phyloP scores from a whole-genome alignment of 768 basidiomycete species.

The Suillus variegatus region DNA sequence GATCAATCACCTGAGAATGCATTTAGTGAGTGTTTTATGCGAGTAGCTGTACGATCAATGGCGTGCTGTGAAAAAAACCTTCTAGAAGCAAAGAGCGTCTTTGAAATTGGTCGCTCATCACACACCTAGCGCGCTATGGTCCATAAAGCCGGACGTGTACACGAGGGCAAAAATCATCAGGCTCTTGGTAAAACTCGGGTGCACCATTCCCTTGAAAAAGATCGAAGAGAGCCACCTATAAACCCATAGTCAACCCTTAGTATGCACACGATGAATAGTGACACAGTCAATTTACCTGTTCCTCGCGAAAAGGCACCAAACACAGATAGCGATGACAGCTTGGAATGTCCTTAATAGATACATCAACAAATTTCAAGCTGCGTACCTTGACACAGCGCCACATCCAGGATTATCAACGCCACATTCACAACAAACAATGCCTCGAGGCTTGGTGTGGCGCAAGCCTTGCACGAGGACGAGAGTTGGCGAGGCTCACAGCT shows the following conservation, averaged over 20 bases:
- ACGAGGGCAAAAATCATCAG: background rate
- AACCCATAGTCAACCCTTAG: background rate
- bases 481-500: conserved; percentile 9
- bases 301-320: conserved; percentile 14
- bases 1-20: conserved; percentile 9
- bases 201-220: background rate
- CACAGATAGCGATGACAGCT: conserved; percentile 13
- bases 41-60: background rate
- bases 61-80: conserved; percentile 11
- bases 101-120: conserved; percentile 5
- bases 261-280: conserved; percentile 1
- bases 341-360: background rate
- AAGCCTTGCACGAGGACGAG: background rate
- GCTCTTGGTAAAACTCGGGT: background rate
- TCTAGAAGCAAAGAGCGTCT: conserved; percentile 3
- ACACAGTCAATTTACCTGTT: background rate
- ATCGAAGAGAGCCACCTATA: background rate
- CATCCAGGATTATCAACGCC: background rate
- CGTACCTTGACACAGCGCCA: conserved; percentile 13
- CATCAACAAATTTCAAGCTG: background rate
- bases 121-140: conserved; percentile 10
- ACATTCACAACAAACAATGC: background rate
- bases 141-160: conserved; percentile 1
- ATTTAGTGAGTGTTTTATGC: background rate
- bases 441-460: background rate